Evolutionary conservation across 805 yeast species (phyloP).

Genomic region (Myxozyma nipponensis): DNA sequence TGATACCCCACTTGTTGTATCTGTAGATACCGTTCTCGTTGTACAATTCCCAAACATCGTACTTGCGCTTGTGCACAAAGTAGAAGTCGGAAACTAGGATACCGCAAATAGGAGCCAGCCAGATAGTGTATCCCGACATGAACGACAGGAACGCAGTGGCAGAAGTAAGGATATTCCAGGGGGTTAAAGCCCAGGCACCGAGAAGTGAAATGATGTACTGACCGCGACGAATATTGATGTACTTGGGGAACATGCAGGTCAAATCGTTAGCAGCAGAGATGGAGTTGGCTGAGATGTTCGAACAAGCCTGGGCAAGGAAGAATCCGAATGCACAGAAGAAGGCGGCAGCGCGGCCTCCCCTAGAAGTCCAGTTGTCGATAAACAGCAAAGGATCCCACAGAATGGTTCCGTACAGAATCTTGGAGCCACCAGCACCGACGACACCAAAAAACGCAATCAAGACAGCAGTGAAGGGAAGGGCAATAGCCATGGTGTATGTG

Average conservation of each 20-base stretch:
- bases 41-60: constrained; percentile 28
- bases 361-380: constrained; percentile 21
- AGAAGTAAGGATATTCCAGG: constrained; percentile 28
- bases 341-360: constrained; percentile 21
- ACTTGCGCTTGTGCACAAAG: constrained; percentile 20
- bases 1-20: constrained; percentile 45
- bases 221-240: constrained; percentile 58
- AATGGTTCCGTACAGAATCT: constrained; percentile 23
- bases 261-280: constrained; percentile 58
- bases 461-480: constrained; percentile 25
- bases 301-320: constrained; percentile 27
- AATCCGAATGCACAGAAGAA: constrained; percentile 27
- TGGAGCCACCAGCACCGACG: constrained; percentile 20
- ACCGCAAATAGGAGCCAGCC: constrained; percentile 28
- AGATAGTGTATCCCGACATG: constrained; percentile 26
- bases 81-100: constrained; percentile 25
- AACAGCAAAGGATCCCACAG: constrained; percentile 27
- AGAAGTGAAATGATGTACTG: constrained; percentile 22
- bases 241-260: constrained; percentile 54
- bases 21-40: constrained; percentile 41
- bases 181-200: constrained; percentile 30
- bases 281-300: constrained; percentile 49
- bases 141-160: constrained; percentile 26
- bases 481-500: constrained; percentile 26
- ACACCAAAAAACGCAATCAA: constrained; percentile 22